phyloP scores from a whole-genome alignment of 2,329 filamentous ascomycete genomes.

The Neofusicoccum kwambonambiense region DNA sequence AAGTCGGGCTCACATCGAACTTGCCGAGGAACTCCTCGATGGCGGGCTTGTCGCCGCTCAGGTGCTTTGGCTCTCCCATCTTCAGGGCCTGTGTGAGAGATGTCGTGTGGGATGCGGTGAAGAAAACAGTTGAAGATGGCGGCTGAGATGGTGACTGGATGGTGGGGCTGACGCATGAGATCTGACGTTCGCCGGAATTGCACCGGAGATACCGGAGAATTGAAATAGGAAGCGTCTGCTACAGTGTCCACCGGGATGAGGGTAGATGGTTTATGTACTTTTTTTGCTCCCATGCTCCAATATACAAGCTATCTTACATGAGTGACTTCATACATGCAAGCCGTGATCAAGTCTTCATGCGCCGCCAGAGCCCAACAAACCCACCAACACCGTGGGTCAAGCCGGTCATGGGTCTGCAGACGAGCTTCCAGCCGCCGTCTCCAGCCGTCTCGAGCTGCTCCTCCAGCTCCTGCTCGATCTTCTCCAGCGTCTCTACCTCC shows the following conservation, averaged over 20 bases:
- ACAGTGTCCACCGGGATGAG: background rate
- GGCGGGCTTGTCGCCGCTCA: slow-evolving; percentile 75
- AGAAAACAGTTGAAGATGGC: background rate
- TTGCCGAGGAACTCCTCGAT: slow-evolving; percentile 82
- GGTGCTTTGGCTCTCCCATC: slow-evolving; percentile 51
- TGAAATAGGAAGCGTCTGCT: background rate
- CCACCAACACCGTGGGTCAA: slow-evolving; percentile 34
- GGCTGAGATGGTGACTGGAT: background rate
- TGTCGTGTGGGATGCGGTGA: background rate
- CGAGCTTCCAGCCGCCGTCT: slow-evolving; percentile 35
- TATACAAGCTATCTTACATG: background rate
- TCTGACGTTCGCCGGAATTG: background rate
- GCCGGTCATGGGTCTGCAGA: slow-evolving; percentile 32
- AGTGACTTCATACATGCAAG: background rate
- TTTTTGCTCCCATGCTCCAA: background rate
- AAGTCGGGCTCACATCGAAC: slow-evolving; percentile 74
- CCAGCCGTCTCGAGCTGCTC: slow-evolving; percentile 12
- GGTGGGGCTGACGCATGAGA: slow-evolving; percentile 10
- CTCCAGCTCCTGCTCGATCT: slow-evolving; percentile 21
- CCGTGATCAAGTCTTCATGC: slow-evolving; percentile 26
- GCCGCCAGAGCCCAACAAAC: slow-evolving; percentile 38
- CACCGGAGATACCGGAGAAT: slow-evolving; percentile 8
- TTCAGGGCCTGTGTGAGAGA: background rate
- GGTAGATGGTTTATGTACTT: background rate
- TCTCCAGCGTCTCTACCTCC: slow-evolving; percentile 30